Base-by-base conservation (phyloP, 2,329 filamentous ascomycete genomes). In the Chalaropsis ovoidea region DNA sequence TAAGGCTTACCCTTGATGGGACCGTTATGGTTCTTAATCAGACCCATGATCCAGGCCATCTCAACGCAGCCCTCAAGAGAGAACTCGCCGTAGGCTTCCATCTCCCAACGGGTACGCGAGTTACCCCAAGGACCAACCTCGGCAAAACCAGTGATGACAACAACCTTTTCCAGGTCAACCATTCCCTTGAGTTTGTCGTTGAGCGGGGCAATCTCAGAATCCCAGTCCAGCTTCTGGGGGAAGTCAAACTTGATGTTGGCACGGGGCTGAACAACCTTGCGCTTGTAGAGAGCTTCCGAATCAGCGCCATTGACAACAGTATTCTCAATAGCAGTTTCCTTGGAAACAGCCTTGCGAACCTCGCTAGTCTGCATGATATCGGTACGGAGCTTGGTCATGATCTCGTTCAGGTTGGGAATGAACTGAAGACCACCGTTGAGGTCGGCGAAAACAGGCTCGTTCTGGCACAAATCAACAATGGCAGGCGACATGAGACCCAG, bases 11-110 rank as follows among this genome's bases (percentile, higher is more conserved):
- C 94, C 80, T 99, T 99, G 75, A 99, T 85, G 41, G 87, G 86
- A 19, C 94, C 94, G 71, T 97, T 97, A 80, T 96, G 90, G 76
- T 99, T 95, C 82, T 93, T 96, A 80, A 99, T 97, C 68, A 97
- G 85, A 73, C 94, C 94, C 93, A 97, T 99, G 76, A 99, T 90
- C 94, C 94, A 99, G 41, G 94, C 92, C 94, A 99, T 99, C 77
- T 99, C 94, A 68, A 99, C 88, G 72, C 94, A 97, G 39, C 94
- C 94, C 76, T 99, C 95, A 15, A 99, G 84, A 8, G 94, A 97
- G 79, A 99, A 99, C 73, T 96, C 84, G 74, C 94, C 94, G 70
- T 92, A 86, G 1, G 94, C 92, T 76, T 99, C 94, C 93, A 99
- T 99, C 80, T 99, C 94, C 94, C 94, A 99, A 69, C 94, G 86